Evolutionary conservation across 148 eudicot species (phyloP), one percentile per base, ranked within the genome.

Genomic region (Diospyros kaki): DNA sequence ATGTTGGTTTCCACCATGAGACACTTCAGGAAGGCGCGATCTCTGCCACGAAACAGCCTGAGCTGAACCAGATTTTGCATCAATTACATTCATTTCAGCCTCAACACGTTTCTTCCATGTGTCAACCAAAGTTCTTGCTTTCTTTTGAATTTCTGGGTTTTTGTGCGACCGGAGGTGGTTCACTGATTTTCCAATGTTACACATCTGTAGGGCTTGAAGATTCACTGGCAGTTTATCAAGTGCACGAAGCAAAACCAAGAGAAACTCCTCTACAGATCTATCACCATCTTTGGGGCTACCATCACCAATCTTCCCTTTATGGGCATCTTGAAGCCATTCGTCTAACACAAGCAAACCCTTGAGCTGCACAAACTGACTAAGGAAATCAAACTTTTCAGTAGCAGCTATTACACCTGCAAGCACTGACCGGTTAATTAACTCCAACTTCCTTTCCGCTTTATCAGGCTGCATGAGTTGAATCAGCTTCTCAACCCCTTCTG

Each of bases 91-190:
- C 93, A 96, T 89, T 80, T 96, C 99, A 63, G 90, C 94, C 86
- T 93, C 93, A 55, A 96, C 99, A 18, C 99, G 93, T 81, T 89
- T 93, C 84, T 96, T 96, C 99, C 99, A 96, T 53, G 90, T 93
- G 81, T 91, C 97, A 68, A 96, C 98, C 77, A 96, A 85, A 74
- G 84, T 83, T 81, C 94, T 83, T 4, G 99, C 93, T 82, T 93
- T 96, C 86, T 84, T 91, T 83, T 96, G 99, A 80, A 96, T 96
- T 69, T 96, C 99, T 2, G 84, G 68, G 66, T 93, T 96, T 74
- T 84, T 93, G 69, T 96, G 94, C 6, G 84, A 73, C 9, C 99
- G 87, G 60, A 96, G 81, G 76, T 84, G 89, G 77, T 96, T 96
- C 77, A 96, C 99, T 73, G 99, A 96, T 78, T 86, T 93, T 66